phyloP scores from a whole-genome alignment of 75 land plant species.

The Pinus albicaulis region DNA sequence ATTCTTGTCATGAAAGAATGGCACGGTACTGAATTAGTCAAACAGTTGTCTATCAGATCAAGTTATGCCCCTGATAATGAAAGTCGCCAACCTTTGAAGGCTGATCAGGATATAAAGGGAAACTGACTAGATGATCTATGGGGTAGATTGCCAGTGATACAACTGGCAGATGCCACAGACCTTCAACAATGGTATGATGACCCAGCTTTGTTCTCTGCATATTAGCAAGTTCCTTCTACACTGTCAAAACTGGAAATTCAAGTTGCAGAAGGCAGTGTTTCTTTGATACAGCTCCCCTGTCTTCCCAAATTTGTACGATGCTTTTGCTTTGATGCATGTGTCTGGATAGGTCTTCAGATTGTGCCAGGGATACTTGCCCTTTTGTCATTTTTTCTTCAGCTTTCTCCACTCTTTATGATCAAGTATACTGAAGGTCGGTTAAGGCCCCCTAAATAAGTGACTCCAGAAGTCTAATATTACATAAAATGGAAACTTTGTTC shows the following conservation, averaged over 20 bases:
- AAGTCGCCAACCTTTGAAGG: not conserved
- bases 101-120: not conserved
- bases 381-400: constrained; percentile 10
- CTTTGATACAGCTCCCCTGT: not conserved
- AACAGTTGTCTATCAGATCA: not conserved
- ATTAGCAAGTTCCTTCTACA: not conserved
- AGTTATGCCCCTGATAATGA: not conserved
- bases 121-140: not conserved
- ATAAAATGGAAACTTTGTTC: constrained; percentile 4
- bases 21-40: not conserved
- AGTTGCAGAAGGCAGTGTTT: not conserved
- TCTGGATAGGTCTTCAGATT: not conserved
- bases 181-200: not conserved
- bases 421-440: constrained; percentile 1
- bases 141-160: not conserved
- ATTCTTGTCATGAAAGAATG: not conserved
- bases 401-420: constrained; percentile 5
- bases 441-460: constrained; percentile 9
- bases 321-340: not conserved
- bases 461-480: constrained; percentile 9
- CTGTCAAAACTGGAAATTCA: not conserved
- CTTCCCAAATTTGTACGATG: not conserved
- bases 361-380: constrained; percentile 2
- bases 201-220: not conserved
- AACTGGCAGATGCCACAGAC: not conserved